Percentiles rank a stretch among this genome's conserved stretches.
Conservation (phyloP, 495 filamentous ascomycete species). For the Penicillium coffeae region DNA sequence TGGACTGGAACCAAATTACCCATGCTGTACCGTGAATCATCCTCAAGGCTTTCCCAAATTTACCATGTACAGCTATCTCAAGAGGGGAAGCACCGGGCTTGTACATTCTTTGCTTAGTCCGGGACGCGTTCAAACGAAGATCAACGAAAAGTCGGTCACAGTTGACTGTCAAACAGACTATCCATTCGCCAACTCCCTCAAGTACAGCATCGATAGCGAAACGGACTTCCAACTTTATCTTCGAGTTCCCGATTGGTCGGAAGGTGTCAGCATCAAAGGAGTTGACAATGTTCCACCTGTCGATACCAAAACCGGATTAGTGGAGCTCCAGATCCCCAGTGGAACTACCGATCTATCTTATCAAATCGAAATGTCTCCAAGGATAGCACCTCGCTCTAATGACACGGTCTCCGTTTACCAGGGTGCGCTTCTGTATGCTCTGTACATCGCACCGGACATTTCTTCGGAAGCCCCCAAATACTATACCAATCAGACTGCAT, state of each 20-base stretch:
- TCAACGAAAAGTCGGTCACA: conserved; percentile 6
- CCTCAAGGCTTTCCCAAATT: conserved; percentile 60
- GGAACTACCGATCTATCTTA: conserved; percentile 10
- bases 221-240: conserved; percentile 44
- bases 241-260: conserved; percentile 48
- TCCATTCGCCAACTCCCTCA: conserved; percentile 47
- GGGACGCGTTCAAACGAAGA: conserved; percentile 5
- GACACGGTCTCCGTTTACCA: conserved; percentile 51
- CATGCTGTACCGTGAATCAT: conserved; percentile 64
- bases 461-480: conserved; percentile 12
- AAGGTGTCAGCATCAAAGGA: conserved; percentile 15
- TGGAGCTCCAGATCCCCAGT: conserved; percentile 5
- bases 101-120: conserved; percentile 23
- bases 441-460: conserved; percentile 17
- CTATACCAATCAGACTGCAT: conserved; percentile 9
- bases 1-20: conserved; percentile 37
- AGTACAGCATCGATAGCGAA: conserved; percentile 43
- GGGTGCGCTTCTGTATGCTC: conserved; percentile 53
- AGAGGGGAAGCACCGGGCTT: conserved; percentile 10
- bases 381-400: conserved; percentile 42
- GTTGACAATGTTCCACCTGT: conserved; percentile 2
- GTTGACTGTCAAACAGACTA: conserved; percentile 31
- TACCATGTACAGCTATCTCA: conserved; percentile 22
- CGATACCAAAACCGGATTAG: conserved; percentile 25
- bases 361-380: conserved; percentile 18